A percentile compares a stretch with the other conserved stretches of the same genome.
phyloP scores from a whole-genome alignment of 2,329 filamentous ascomycete species.

The Xylogone sp. region DNA sequence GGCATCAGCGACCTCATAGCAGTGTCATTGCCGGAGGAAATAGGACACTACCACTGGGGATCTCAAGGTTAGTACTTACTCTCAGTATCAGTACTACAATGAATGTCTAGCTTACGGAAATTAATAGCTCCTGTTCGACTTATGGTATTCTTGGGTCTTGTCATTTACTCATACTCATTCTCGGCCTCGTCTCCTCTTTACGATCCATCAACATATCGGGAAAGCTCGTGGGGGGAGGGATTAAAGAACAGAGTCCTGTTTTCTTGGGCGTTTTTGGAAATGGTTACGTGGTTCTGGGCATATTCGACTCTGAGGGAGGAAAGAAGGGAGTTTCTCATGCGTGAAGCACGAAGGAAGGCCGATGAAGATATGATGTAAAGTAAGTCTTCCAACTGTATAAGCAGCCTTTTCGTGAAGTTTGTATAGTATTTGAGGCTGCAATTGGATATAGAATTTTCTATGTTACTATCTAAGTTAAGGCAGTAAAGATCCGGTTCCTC shows the following conservation, averaged over 20 bases:
- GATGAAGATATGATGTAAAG: conserved; percentile 29
- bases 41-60: conserved; percentile 59
- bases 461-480: too few relatives aligned
- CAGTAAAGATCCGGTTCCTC: not conserved
- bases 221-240: conserved; percentile 53
- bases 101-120: not conserved
- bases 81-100: conserved; percentile 33
- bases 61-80: conserved; percentile 56
- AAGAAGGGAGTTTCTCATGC: conserved; percentile 32
- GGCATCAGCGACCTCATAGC: conserved; percentile 63
- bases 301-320: conserved; percentile 70
- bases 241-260: conserved; percentile 85
- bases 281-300: conserved; percentile 83
- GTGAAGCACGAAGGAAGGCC: conserved; percentile 25
- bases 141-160: conserved; percentile 55
- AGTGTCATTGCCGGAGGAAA: conserved; percentile 64
- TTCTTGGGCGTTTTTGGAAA: conserved; percentile 79
- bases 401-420: not conserved
- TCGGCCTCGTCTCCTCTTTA: conserved; percentile 47
- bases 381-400: not conserved
- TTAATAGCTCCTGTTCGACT: conserved; percentile 57
- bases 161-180: conserved; percentile 64
- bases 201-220: conserved; percentile 32
- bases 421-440: not conserved
- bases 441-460: too few relatives aligned